A percentile compares a stretch with the other conserved stretches of the same genome.
phyloP scores from a whole-genome alignment of 805 yeast genomes.

The Wickerhamiella slavikovae region DNA sequence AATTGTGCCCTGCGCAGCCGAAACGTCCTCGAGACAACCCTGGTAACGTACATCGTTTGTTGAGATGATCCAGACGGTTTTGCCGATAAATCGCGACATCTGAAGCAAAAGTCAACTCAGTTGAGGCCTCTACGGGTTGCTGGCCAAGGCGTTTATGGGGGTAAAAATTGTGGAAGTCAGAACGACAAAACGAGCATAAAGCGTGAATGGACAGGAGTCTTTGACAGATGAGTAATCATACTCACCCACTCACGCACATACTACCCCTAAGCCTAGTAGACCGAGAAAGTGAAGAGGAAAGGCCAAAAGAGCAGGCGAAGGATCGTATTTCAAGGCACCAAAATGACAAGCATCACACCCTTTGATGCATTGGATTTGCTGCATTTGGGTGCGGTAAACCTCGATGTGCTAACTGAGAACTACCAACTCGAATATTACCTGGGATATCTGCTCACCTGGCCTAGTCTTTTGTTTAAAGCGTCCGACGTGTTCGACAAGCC shows the following conservation, averaged over 20 bases:
- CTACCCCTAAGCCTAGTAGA: no score
- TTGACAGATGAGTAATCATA: no score
- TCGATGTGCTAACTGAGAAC: conserved; percentile 84
- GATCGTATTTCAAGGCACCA: no score
- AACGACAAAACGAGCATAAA: no score
- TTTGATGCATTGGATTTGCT: conserved; percentile 75
- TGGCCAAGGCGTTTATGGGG: neutral
- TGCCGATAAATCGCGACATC: conserved; percentile 89
- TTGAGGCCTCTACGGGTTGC: conserved; percentile 1
- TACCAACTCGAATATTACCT: conserved; percentile 68
- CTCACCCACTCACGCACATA: no score
- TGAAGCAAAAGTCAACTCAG: neutral
- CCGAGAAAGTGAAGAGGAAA: no score
- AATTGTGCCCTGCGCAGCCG: conserved; percentile 79
- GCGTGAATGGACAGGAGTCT: no score
- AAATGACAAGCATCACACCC: conserved; percentile 76
- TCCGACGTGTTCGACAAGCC: conserved; percentile 22
- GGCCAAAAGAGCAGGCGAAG: no score
- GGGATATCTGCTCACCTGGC: conserved; percentile 73
- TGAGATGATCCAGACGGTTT: conserved; percentile 63
- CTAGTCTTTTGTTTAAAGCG: conserved; percentile 59
- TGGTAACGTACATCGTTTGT: conserved; percentile 69
- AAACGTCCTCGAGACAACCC: conserved; percentile 70
- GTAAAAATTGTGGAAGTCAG: neutral
- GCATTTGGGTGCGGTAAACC: conserved; percentile 48